Percentiles rank a stretch among this genome's conserved stretches.
Evolutionary conservation across 2,329 filamentous ascomycete species (phyloP).

Genomic region (Hawksworthiomyces lignivorus): DNA sequence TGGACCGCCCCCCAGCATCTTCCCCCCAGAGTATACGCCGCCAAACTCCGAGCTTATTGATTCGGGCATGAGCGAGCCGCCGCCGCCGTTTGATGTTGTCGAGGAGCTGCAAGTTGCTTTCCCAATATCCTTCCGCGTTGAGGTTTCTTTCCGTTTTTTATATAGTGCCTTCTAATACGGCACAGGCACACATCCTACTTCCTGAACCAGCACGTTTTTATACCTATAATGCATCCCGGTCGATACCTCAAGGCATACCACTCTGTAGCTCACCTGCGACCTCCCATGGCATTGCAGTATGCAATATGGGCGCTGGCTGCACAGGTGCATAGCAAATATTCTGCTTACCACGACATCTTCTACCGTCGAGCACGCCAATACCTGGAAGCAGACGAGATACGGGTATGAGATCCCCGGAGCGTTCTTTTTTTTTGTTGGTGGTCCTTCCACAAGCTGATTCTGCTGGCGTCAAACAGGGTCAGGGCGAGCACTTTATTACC

Average conservation of each 20-base stretch:
- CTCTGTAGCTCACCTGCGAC: conserved; percentile 62
- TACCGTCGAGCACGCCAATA: conserved; percentile 79
- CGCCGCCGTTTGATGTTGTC: conserved; percentile 71
- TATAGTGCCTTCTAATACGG: not conserved
- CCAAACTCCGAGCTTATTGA: conserved; percentile 73
- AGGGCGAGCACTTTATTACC: conserved; percentile 73
- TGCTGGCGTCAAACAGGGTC: conserved; percentile 48
- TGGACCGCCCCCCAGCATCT: too few relatives aligned
- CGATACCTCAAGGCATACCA: conserved; percentile 71
- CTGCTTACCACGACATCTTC: conserved; percentile 64
- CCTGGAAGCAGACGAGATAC: conserved; percentile 76
- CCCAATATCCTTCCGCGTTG: too few relatives aligned
- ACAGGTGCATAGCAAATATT: conserved; percentile 63
- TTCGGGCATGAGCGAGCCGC: conserved; percentile 71
- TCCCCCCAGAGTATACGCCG: too few relatives aligned
- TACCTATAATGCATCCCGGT: conserved; percentile 71
- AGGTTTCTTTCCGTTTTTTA: too few relatives aligned
- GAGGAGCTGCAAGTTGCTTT: conserved; percentile 64
- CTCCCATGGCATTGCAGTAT: conserved; percentile 77
- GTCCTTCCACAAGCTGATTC: conserved; percentile 3
- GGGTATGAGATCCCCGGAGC: conserved; percentile 30
- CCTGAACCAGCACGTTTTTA: conserved; percentile 58
- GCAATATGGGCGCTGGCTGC: conserved; percentile 81
- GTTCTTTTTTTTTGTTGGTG: too few relatives aligned
- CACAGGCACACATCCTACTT: conserved; percentile 68